A percentile compares a stretch with the other conserved stretches of the same genome.
phyloP scores from a whole-genome alignment of 2,329 filamentous ascomycete species.

The Periglandula ipomoeae region DNA sequence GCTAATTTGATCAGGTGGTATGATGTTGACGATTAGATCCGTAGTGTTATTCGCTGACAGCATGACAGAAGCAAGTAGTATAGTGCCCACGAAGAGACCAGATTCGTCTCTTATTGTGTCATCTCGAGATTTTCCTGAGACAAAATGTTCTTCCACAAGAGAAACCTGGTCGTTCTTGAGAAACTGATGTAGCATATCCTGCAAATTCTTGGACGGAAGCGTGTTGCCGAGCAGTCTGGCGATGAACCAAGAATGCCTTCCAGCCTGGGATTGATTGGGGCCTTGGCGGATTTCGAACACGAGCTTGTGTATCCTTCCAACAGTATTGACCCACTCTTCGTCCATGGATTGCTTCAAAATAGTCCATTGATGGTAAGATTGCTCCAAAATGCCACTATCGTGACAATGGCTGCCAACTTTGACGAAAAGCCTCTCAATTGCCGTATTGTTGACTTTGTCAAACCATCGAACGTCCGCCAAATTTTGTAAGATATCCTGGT shows the following conservation, averaged over 20 bases:
- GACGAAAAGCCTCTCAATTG: conserved; percentile 1
- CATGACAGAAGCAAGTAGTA: not conserved
- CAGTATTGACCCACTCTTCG: not conserved
- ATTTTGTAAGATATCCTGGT: conserved; percentile 1
- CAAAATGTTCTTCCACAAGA: not conserved
- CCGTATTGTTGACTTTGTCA: conserved; percentile 3
- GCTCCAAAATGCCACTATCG: not conserved
- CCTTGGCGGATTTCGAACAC: not conserved
- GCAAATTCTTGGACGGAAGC: not conserved
- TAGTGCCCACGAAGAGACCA: not conserved
- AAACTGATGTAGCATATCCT: not conserved
- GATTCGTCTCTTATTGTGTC: not conserved
- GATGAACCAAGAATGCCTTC: not conserved
- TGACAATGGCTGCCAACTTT: not conserved
- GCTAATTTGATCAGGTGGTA: not conserved
- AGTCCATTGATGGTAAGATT: not conserved
- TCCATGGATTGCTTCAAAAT: not conserved
- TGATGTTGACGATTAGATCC: not conserved
- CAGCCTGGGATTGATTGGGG: not conserved
- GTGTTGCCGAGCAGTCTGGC: not conserved
- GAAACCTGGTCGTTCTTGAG: not conserved
- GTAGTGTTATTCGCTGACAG: not conserved
- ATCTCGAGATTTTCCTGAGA: not conserved
- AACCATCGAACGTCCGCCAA: conserved; percentile 6
- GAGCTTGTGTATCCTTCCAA: not conserved